Evolutionary conservation across 441 rosid species (phyloP), one percentile per base, ranked within the genome.

Genomic region (Raphanus hybrid): DNA sequence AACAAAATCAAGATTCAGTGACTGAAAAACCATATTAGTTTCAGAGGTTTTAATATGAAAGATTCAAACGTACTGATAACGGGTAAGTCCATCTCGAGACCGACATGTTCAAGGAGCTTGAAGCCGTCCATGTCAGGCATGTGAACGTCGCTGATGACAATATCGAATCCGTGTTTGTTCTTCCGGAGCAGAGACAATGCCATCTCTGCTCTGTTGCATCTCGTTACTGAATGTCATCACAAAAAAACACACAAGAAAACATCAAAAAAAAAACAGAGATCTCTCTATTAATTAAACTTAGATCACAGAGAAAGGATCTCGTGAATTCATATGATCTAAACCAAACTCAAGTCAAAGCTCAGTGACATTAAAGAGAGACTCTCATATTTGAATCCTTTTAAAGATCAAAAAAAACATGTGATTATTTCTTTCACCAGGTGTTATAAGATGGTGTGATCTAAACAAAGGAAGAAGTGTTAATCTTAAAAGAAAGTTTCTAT

Each of bases 61-160:
- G 32, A 64, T 43, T 37, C 43, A 10, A 59, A 69, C 96, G 67
- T 87, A 95, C 99, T 93, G 76, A 95, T 93, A 57, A 95, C 99
- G 6, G 99, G 97, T 68, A 94, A 89, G 83, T 94, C 97, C 97
- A 94, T 94, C 83, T 92, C 97, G 3, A 91, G 81, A 64, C 96
- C 96, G 72, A 94, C 84, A 67, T 71, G 80, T 65, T 90, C 97
- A 4, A 92, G 94, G 26, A 92, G 97, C 57, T 94, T 88, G 81
- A 95, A 95, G 50, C 98, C 99, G 39, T 95, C 97, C 97, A 92
- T 91, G 75, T 94, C 98, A 5, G 99, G 99, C 99, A 95, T 93
- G 73, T 95, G 96, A 37, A 95, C 99, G 82, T 95, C 98, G 34
- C 97, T 92, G 74, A 95, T 87, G 43, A 95, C 98, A 18, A 95